Evolutionary conservation across 352 stramenopile genomes (phyloP), one percentile per base, ranked within the genome.

Genomic region (Phytopythium oedochilum): DNA sequence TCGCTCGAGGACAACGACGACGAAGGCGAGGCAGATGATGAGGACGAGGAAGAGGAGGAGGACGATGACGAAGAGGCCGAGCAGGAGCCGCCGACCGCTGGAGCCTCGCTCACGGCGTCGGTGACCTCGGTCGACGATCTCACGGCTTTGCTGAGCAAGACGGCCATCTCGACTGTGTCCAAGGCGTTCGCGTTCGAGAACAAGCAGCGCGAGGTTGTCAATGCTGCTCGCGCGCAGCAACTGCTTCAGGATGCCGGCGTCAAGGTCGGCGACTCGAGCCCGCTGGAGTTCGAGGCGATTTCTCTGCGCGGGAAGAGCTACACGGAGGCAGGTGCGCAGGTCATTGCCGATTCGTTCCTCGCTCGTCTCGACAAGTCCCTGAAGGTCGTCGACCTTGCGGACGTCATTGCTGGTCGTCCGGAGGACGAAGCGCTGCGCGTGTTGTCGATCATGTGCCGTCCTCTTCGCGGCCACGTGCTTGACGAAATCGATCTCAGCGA

Each of bases 391-490:
- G 91, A 98, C 60, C 60, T 97, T 35, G 85, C 84, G 9, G 93
- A 98, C 60, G 91, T 97, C 45, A 98, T 98, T 46, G 92, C 93
- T 5, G 85, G 86, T 0, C 85, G 89, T 22, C 84, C 75, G 17
- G 92, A 97, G 55, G 88, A 96, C 53, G 83, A 97, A 62, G 93
- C 88, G 22, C 65, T 98, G 28, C 69, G 85, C 25, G 91, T 97
- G 26, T 74, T 98, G 10, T 65, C 74, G 44, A 81, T 72, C 18
- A 81, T 98, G 55, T 94, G 82, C 54, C 61, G 71, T 40, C 80
- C 88, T 23, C 77, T 97, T 39, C 66, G 59, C 40, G 76, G 84
- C 40, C 75, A 91, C 52, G 53, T 85, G 20, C 72, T 98, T 5
- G 74, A 91, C 10, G 66, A 89, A 55, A 93, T 98, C 32, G 86